phyloP scores from a whole-genome alignment of 1,139 yeast species.

The Scheffersomyces lignicola region DNA sequence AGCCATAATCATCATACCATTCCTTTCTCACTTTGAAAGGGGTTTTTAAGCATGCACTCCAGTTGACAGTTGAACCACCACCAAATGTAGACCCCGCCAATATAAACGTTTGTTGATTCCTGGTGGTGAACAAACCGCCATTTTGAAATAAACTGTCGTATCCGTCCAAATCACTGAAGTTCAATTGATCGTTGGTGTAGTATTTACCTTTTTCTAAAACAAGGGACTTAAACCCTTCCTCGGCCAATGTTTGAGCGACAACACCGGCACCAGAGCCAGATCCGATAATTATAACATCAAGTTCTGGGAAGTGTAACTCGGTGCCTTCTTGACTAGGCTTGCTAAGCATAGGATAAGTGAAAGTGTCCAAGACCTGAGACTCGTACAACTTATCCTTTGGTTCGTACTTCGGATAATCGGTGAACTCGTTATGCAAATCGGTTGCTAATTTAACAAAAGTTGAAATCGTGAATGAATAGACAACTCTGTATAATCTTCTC shows the following conservation, averaged over 20 bases:
- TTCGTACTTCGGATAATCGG: constrained; percentile 37
- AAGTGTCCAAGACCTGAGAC: constrained; percentile 25
- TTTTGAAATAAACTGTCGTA: constrained; percentile 39
- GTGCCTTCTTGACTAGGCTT: constrained; percentile 31
- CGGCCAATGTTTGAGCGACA: constrained; percentile 49
- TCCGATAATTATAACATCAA: constrained; percentile 53
- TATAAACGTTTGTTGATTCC: constrained; percentile 37
- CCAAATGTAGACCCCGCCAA: constrained; percentile 61
- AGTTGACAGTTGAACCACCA: constrained; percentile 62
- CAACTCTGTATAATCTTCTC: constrained; percentile 29
- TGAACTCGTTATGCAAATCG: constrained; percentile 35
- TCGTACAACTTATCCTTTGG: constrained; percentile 29
- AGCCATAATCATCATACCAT: constrained; percentile 51
- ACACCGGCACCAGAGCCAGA: constrained; percentile 64
- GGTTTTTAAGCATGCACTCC: constrained; percentile 60
- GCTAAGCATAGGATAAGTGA: constrained; percentile 30
- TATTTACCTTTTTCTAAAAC: constrained; percentile 58
- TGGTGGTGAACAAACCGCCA: constrained; percentile 34
- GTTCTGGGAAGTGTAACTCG: constrained; percentile 37
- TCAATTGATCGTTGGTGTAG: constrained; percentile 36
- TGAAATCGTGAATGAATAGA: constrained; percentile 23
- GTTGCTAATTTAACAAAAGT: constrained; percentile 27
- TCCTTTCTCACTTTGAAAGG: constrained; percentile 56
- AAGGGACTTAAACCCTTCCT: constrained; percentile 45
- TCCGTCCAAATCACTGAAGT: constrained; percentile 42